Base-by-base conservation (phyloP, 1,139 yeast species). In the Magnusiomyces magnusii region DNA sequence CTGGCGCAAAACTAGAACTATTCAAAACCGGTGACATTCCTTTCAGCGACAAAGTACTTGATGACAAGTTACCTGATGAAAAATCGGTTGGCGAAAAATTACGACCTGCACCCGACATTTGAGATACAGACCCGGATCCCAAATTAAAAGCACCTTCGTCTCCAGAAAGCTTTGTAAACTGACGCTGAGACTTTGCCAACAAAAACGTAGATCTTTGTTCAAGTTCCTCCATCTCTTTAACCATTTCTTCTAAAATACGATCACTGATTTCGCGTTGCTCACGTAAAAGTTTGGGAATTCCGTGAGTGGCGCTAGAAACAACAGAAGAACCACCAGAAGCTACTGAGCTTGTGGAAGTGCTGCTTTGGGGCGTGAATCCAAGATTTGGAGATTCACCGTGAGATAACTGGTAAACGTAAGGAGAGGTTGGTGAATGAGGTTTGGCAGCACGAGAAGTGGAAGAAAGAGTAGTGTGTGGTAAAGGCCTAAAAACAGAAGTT, bases 191-290 rank as follows among this genome's bases (percentile, higher is more conserved):
- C 36, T 49, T 54, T 10, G 53, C 62, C 3, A 67, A 64, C 1
- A 67, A 61, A 55, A 65, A 62, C 1, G 64, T 66, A 3, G 71
- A 66, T 31, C 66, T 63, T 28, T 60, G 61, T 57, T 68, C 69
- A 44, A 69, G 60, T 52, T 67, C 68, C 24, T 67, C 67, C 57
- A 69, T 60, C 51, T 68, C 71, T n/a, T 61, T 63, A 55, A 67
- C 67, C 70, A 69, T 68, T 49, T 68, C 66, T 36, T 63, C 62
- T 47, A 69, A 60, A 44, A 69, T 65, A 56, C 61, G 58, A 31
- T 68, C 69, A 24, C 68, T 64, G 60, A 61, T 56, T 9, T 57
- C 53, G 34, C 66, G 58, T 41, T 65, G 65, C 27, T 57, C 47
- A 17, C 47, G 60, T 19, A 57, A 49, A 10, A 58, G 44, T 13